Evolutionary conservation across 345 rosid genomes (phyloP).

Genomic region (Xanthoceras sorbifolium): DNA sequence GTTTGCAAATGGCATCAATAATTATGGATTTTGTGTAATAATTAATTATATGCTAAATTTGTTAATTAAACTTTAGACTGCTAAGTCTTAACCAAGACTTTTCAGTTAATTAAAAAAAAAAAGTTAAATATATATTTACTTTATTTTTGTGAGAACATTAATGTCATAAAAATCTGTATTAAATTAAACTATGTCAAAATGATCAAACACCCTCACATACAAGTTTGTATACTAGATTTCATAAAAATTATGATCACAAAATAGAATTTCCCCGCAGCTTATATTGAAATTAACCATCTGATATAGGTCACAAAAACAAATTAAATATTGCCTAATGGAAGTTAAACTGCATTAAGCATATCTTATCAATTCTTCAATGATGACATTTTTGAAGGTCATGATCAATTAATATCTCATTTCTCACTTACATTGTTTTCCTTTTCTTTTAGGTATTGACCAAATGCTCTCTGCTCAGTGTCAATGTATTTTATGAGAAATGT

Average conservation of each 20-base stretch:
- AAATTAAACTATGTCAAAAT: background rate
- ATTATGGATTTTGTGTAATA: background rate
- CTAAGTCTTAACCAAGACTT: background rate
- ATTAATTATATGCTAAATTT: background rate
- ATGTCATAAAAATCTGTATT: background rate
- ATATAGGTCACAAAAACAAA: background rate
- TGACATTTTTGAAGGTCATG: conserved; percentile 5
- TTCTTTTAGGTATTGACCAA: conserved; percentile 61
- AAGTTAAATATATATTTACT: too few relatives aligned
- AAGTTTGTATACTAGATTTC: too few relatives aligned
- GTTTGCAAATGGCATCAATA: background rate
- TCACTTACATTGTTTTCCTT: conserved; percentile 22
- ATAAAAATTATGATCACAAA: background rate
- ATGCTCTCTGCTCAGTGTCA: conserved; percentile 22
- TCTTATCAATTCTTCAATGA: background rate
- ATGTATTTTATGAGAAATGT: conserved; percentile 19
- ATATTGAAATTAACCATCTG: conserved; percentile 17
- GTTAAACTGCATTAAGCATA: conserved; percentile 20
- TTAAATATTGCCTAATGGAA: conserved; percentile 14
- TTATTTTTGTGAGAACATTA: background rate
- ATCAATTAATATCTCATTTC: background rate
- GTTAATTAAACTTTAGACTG: background rate
- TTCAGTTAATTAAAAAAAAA: background rate
- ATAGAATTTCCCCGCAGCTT: conserved; percentile 18
- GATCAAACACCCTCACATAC: background rate